These are phyloP conservation scores for Volvariella volvacea DNA, from an alignment of 1,284 basidiomycete species.

Conservation along the genomic window DNA sequence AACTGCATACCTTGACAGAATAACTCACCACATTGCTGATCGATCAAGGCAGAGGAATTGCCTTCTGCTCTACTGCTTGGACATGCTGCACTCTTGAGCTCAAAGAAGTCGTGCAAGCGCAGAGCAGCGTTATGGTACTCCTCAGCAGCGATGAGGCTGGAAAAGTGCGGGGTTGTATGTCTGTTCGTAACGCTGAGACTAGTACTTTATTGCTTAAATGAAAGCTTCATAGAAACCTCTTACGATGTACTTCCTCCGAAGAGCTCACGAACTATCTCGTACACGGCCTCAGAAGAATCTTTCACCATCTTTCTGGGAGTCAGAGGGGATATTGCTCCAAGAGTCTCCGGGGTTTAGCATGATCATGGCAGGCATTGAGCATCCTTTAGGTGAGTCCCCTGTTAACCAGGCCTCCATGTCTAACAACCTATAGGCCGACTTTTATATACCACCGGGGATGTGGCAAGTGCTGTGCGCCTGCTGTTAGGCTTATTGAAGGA, in stretches of 20 bases:
- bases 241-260: conserved; percentile 71
- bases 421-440: conserved; percentile 46
- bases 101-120: conserved; percentile 46
- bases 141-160: conserved; percentile 63
- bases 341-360: conserved; percentile 46
- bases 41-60: conserved; percentile 66
- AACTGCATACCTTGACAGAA: conserved; percentile 1
- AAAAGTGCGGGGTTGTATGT: conserved; percentile 75
- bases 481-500: conserved; percentile 59
- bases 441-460: conserved; percentile 72
- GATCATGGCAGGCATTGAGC: conserved; percentile 66
- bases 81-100: conserved; percentile 66
- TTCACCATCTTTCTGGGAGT: conserved; percentile 74
- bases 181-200: conserved; percentile 6
- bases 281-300: conserved; percentile 43
- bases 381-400: conserved; percentile 55
- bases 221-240: conserved; percentile 58
- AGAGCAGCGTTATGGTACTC: conserved; percentile 73
- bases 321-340: conserved; percentile 43
- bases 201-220: not conserved
- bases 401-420: conserved; percentile 3
- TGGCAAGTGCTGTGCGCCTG: conserved; percentile 56
- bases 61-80: conserved; percentile 69
- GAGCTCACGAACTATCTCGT: conserved; percentile 56
- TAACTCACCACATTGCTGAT: conserved; percentile 9